Base-by-base conservation (phyloP, 305 asterid species). In the Solanum hybrid region DNA sequence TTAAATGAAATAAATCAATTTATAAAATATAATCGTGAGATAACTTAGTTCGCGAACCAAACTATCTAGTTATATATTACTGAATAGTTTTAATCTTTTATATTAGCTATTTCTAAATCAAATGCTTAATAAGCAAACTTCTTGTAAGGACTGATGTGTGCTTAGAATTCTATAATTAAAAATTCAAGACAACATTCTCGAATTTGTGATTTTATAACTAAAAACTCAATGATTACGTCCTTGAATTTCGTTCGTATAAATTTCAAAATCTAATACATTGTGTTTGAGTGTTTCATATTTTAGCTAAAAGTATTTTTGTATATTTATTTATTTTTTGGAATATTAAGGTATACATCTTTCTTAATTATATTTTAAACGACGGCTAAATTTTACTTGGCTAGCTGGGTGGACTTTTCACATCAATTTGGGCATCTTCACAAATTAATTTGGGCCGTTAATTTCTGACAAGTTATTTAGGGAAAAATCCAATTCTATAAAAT, bases 161-260 rank as follows among this genome's bases (percentile, higher is more conserved):
- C 24, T 60, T 3, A 22, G 1, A 0, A 8, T 60, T 19, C 0
- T 0, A 60, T 3, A 2, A 60, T 2, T 60, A 22, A 0, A 60
- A 60, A 0, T 3, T 60, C 4, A 60, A 60, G 0, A 56, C 0
- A 60, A 60, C 0, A 19, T 19, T 12, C 3, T 3, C 0, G 2
- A 60, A 1, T 60, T 60, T 60, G 71, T 60, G 0, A 19, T 60
- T 60, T 0, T 60, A 19, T 60, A 60, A 60, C 71, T 1, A 60
- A 60, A 2, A 60, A 60, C 1, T 3, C 71, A 60, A 60, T 0
- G 2, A 60, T 60, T 7, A 19, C 5, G 5, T 60, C 24, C 26
- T 60, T 19, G 5, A 60, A 60, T 60, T 60, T 60, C 0, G 5
- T 1, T 60, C 5, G 11, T 19, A 7, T 19, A 60, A 60, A 1